Evolutionary conservation across 192 early-diverging fungal genomes (phyloP).

Genomic region (Lunasporangiospora selenospora): DNA sequence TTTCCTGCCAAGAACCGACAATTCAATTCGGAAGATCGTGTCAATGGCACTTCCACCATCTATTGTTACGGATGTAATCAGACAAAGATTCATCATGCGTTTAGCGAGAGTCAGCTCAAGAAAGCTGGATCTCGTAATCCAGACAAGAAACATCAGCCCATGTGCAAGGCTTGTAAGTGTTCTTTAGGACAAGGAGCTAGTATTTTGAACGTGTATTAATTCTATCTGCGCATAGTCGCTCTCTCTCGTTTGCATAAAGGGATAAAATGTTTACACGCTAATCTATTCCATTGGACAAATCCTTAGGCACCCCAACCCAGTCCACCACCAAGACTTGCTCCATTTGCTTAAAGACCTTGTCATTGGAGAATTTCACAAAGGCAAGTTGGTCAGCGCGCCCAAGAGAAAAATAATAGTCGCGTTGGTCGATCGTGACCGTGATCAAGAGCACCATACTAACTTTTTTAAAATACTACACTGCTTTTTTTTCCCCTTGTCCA

Average conservation of each 20-base stretch:
- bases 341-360: constrained; percentile 11
- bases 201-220: no score
- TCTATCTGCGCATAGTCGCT: neutral
- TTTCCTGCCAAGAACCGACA: constrained; percentile 35
- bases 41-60: neutral
- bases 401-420: no score
- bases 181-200: no score
- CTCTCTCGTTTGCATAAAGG: neutral
- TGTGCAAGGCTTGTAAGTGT: constrained; percentile 44
- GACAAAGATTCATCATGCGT: constrained; percentile 23
- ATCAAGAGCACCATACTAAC: no score
- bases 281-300: neutral
- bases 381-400: no score
- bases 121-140: constrained; percentile 15
- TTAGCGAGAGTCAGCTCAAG: constrained; percentile 38
- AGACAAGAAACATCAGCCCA: constrained; percentile 17
- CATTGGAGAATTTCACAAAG: constrained; percentile 23
- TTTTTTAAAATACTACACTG: no score
- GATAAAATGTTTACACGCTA: no score
- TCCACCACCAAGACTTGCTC: constrained; percentile 11
- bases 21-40: neutral
- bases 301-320: constrained; percentile 29
- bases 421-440: no score
- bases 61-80: constrained; percentile 38
- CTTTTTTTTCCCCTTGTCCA: no score